A percentile compares a stretch with the other conserved stretches of the same genome.
Conservation (phyloP, 257 asterid species). For the Leptodermis oblonga region DNA sequence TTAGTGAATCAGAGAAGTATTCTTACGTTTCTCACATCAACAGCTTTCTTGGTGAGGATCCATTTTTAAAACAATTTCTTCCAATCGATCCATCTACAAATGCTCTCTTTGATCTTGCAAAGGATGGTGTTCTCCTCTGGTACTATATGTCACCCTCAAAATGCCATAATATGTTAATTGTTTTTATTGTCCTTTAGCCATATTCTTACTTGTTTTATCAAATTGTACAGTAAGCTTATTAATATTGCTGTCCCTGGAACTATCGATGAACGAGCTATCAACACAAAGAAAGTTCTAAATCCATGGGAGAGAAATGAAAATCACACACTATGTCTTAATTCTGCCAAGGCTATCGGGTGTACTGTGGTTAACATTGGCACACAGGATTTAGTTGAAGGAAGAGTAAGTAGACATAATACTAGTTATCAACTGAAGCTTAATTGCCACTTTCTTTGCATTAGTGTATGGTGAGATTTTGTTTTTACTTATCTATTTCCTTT, state of each 20-base stretch:
- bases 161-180: not conserved
- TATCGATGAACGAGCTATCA: constrained; percentile 93
- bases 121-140: constrained; percentile 94
- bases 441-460: not conserved
- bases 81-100: constrained; percentile 75
- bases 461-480: not conserved
- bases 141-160: constrained; percentile 19
- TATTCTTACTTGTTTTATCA: constrained; percentile 6
- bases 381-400: constrained; percentile 83
- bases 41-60: constrained; percentile 67
- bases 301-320: constrained; percentile 96
- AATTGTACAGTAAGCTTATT: constrained; percentile 75
- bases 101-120: constrained; percentile 78
- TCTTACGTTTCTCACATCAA: constrained; percentile 76
- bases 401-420: constrained; percentile 43
- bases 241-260: constrained; percentile 96
- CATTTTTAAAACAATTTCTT: constrained; percentile 64
- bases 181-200: not conserved
- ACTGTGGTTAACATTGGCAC: constrained; percentile 98
- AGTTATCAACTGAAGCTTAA: not conserved
- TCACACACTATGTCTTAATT: constrained; percentile 86
- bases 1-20: constrained; percentile 78
- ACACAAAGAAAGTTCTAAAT: constrained; percentile 69
- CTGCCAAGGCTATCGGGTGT: constrained; percentile 98
- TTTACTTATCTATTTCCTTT: not conserved